Evolutionary conservation across 345 rosid species (phyloP).

Genomic region (Garcia nutans): DNA sequence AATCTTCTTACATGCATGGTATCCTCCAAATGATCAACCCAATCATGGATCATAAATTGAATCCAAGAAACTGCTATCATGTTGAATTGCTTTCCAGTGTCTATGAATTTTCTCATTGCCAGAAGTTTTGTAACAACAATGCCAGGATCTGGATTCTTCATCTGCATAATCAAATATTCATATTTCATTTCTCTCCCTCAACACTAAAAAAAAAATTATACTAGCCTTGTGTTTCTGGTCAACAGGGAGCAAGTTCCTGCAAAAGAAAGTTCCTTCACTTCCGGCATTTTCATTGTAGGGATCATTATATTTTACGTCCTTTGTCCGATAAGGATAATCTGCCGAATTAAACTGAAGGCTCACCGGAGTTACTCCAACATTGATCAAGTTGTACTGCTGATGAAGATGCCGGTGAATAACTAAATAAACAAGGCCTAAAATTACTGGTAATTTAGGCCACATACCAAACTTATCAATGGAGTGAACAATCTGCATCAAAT

Average conservation of each 20-base stretch:
- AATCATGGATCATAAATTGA: slow-evolving; percentile 71
- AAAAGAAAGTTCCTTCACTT: slow-evolving; percentile 47
- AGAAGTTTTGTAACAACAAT: slow-evolving; percentile 51
- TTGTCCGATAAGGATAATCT: slow-evolving; percentile 51
- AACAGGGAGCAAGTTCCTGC: slow-evolving; percentile 46
- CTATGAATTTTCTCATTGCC: slow-evolving; percentile 36
- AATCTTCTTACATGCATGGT: slow-evolving; percentile 38
- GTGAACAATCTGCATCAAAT: slow-evolving; percentile 44
- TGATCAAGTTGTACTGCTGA: slow-evolving; percentile 50
- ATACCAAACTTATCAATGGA: slow-evolving; percentile 39
- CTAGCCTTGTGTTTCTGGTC: slow-evolving; percentile 18
- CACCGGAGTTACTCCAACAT: slow-evolving; percentile 46
- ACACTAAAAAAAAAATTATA: too few species aligned
- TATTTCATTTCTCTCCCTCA: too few species aligned
- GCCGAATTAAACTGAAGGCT: slow-evolving; percentile 44
- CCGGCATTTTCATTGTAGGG: slow-evolving; percentile 53
- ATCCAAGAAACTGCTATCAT: slow-evolving; percentile 67
- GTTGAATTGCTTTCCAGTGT: slow-evolving; percentile 62
- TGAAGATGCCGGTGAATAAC: slow-evolving; percentile 46
- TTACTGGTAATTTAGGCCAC: slow-evolving; percentile 57
- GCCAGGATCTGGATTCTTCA: slow-evolving; percentile 6
- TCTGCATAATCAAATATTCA: too few species aligned
- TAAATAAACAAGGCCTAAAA: slow-evolving; percentile 46
- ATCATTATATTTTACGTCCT: slow-evolving; percentile 46
- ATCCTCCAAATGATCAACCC: slow-evolving; percentile 64